Percentiles rank a stretch among this genome's conserved stretches.
Evolutionary conservation across 1,139 yeast genomes (phyloP).

Genomic region (Suhomyces maxii): DNA sequence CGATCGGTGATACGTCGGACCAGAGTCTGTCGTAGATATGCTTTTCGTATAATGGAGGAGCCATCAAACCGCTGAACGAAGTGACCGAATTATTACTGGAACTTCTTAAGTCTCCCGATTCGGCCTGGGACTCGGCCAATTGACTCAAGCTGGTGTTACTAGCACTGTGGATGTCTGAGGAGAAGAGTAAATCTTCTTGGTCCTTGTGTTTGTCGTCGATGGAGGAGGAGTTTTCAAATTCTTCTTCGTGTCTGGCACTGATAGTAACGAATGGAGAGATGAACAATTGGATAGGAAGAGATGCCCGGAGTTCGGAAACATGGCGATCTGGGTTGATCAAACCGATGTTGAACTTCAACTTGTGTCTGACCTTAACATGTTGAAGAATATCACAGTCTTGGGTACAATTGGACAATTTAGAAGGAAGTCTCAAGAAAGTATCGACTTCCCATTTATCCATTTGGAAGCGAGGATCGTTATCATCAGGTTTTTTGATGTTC

Average conservation of each 20-base stretch:
- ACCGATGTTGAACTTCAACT: conserved; percentile 63
- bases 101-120: conserved; percentile 10
- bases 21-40: conserved; percentile 86
- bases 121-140: conserved; percentile 17
- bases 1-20: conserved; percentile 64
- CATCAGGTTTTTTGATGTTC: conserved; percentile 32
- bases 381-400: conserved; percentile 76
- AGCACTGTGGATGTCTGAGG: conserved; percentile 26
- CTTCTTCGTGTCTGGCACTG: conserved; percentile 46
- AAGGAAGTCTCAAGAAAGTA: conserved; percentile 62
- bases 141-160: conserved; percentile 33
- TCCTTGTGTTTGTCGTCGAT: conserved; percentile 1
- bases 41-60: conserved; percentile 87
- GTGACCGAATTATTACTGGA: conserved; percentile 33
- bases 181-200: conserved; percentile 37
- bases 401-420: conserved; percentile 69
- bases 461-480: conserved; percentile 43
- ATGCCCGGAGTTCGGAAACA: conserved; percentile 72
- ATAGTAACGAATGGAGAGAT: conserved; percentile 83
- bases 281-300: conserved; percentile 65
- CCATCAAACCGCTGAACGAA: conserved; percentile 53
- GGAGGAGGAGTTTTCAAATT: conserved; percentile 2
- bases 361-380: conserved; percentile 69
- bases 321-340: conserved; percentile 74
- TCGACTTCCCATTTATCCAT: conserved; percentile 79